Evolutionary conservation across 2,329 filamentous ascomycete genomes (phyloP), one percentile per base, ranked within the genome.

Genomic region (Botrytis paeoniae): DNA sequence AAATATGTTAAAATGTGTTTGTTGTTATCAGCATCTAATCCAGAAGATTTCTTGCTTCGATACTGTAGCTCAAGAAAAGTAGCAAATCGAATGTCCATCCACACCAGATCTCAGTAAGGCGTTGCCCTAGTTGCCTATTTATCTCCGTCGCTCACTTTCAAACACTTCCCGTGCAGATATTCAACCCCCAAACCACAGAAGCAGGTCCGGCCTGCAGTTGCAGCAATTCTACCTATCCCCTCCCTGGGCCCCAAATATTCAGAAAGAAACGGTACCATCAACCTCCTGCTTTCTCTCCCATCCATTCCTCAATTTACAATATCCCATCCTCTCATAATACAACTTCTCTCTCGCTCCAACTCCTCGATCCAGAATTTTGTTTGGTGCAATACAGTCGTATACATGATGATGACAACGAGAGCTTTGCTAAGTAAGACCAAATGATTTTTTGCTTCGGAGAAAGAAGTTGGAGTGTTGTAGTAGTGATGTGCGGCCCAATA

Each of bases 111-210:
- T 9, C 8, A 39, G 22, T n/a, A 48, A 35, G 18, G 18, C 1
- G 1, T 29, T 65, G 18, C 20, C 3, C 25, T 12, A 5, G 1
- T 20, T 4, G 4, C 4, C 37, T 18, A 43, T 20, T 35, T 7
- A 10, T 16, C 3, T 25, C 22, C 37, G 1, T 3, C 10, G 0
- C 16, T 14, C 1, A 3, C 60, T 9, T 6, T 0, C 25, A 10
- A 20, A n/a, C 3, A n/a, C 16, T 41, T 22, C 3, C 8, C 25
- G 4, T 3, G 25, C 3, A 9, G 32, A n/a, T 18, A 12, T 4
- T 10, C 3, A 10, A 10, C 37, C 6, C 10, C 3, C 22, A 20
- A 51, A 10, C 6, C 18, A 1, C 8, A 39, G 32, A 54, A 66
- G 32, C 63, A 37, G 32, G 32, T 39, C 63, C 32, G 10, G 14